Evolutionary conservation across 176 grass and related monocot genomes (phyloP).

Genomic region (Musa acuminata): DNA sequence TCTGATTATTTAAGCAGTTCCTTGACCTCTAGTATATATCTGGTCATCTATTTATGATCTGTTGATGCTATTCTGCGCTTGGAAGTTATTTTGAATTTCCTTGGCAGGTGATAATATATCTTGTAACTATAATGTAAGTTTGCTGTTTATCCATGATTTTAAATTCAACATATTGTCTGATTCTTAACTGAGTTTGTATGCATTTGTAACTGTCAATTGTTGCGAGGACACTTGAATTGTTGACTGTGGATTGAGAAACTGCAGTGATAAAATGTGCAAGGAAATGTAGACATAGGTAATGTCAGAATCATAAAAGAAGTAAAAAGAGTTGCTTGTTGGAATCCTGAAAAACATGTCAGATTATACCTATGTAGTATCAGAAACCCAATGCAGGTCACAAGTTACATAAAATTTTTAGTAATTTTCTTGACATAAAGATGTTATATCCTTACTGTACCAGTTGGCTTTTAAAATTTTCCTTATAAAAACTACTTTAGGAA

Average conservation of each 20-base stretch:
- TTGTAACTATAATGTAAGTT: conserved; percentile 17
- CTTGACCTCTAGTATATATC: conserved; percentile 49
- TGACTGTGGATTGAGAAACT: background rate
- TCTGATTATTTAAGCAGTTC: conserved; percentile 24
- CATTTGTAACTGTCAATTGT: background rate
- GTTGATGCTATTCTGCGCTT: conserved; percentile 36
- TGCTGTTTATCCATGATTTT: conserved; percentile 1
- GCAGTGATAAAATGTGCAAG: background rate
- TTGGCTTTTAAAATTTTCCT: background rate
- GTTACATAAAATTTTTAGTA: too few relatives aligned
- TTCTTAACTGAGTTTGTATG: background rate
- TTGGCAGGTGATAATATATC: conserved; percentile 54
- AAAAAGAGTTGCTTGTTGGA: too few relatives aligned
- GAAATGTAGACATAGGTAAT: background rate
- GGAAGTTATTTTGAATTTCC: conserved; percentile 32
- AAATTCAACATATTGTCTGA: background rate
- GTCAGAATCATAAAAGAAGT: background rate
- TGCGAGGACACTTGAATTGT: background rate
- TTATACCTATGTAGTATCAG: too few relatives aligned
- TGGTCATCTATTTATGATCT: conserved; percentile 16
- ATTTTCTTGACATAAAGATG: background rate
- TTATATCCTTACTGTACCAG: background rate
- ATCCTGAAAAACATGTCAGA: too few relatives aligned
- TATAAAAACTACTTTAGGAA: background rate
- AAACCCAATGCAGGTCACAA: too few relatives aligned